Conservation (phyloP, 805 yeast species). For the Candida railenensis region DNA sequence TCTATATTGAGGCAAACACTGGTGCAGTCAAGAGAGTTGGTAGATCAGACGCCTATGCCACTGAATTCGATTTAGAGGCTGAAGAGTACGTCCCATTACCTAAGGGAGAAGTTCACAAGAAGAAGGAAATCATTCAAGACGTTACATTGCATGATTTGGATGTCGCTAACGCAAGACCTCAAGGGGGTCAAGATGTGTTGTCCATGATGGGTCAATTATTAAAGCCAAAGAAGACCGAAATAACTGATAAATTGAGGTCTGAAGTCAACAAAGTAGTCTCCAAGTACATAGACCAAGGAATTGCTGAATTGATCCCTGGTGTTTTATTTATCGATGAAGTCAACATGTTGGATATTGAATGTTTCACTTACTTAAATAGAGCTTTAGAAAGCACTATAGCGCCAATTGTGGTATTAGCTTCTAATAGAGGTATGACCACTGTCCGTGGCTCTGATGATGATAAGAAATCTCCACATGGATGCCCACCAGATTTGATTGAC, state of each 20-base stretch:
- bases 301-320: slow-evolving; percentile 97
- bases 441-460: slow-evolving; percentile 88
- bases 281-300: slow-evolving; percentile 96
- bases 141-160: slow-evolving; percentile 96
- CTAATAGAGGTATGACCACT: slow-evolving; percentile 90
- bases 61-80: slow-evolving; percentile 97
- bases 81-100: slow-evolving; percentile 99
- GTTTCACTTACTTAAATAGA: slow-evolving; percentile 90
- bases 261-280: slow-evolving; percentile 96
- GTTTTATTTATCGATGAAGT: slow-evolving; percentile 97
- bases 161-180: slow-evolving; percentile 93
- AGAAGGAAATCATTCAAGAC: slow-evolving; percentile 96
- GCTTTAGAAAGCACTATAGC: slow-evolving; percentile 91
- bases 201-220: slow-evolving; percentile 96
- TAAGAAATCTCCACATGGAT: slow-evolving; percentile 88
- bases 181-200: slow-evolving; percentile 94
- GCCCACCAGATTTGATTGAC: slow-evolving; percentile 93
- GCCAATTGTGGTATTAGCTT: slow-evolving; percentile 93
- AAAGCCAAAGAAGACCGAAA: slow-evolving; percentile 95
- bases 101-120: slow-evolving; percentile 97
- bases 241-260: slow-evolving; percentile 88
- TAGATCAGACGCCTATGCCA: slow-evolving; percentile 96
- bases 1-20: slow-evolving; percentile 94
- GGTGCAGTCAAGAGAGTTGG: slow-evolving; percentile 98
- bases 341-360: slow-evolving; percentile 96